phyloP scores from a whole-genome alignment of 495 filamentous ascomycete genomes.

The Aspergillus nidulans region DNA sequence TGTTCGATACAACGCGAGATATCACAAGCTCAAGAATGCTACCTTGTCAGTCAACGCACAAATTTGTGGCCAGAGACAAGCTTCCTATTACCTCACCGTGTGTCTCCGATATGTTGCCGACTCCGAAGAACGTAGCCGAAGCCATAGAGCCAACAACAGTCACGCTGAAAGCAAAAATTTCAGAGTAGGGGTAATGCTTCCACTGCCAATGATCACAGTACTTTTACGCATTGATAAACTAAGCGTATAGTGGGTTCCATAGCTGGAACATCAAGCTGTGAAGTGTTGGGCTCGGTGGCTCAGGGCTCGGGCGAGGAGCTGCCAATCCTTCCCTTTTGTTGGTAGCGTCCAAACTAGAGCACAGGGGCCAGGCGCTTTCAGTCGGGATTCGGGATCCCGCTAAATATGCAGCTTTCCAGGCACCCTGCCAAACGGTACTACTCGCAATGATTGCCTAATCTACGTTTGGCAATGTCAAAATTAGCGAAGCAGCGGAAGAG shows the following conservation, averaged over 20 bases:
- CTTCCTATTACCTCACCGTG: background rate
- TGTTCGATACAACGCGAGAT: too few species aligned
- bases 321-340: background rate
- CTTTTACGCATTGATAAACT: background rate
- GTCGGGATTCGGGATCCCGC: background rate
- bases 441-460: constrained; percentile 7
- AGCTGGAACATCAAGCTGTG: background rate
- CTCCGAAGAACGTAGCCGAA: background rate
- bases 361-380: background rate
- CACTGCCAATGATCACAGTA: background rate
- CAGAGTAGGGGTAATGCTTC: background rate
- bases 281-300: background rate
- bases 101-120: too few species aligned
- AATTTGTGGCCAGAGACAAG: background rate
- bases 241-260: background rate
- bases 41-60: background rate
- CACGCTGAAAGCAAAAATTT: too few species aligned
- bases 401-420: background rate
- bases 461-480: background rate
- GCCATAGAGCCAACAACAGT: too few species aligned
- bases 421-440: background rate
- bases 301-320: background rate
- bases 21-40: too few species aligned
- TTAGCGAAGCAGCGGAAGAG: background rate
- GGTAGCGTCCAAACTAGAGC: background rate